Evolutionary conservation across 768 basidiomycete species (phyloP), one percentile per base, ranked within the genome.

Genomic region (Termitomyces bulborhizus): DNA sequence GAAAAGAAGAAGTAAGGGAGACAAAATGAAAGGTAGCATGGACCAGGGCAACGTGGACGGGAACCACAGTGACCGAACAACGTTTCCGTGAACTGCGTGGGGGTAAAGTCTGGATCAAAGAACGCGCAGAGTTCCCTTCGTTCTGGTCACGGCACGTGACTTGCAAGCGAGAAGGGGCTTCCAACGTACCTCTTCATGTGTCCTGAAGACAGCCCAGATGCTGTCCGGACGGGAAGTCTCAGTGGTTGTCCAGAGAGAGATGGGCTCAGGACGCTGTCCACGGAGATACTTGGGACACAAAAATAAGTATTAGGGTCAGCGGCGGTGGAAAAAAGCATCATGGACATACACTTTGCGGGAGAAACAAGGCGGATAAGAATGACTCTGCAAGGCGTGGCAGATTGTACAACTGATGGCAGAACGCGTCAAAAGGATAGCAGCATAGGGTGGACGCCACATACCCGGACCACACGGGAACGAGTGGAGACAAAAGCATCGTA

Each of bases 131-230:
- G n/a, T 47, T 11, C 9, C 16, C 13, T 15, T 21, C 1, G 21
- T 45, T 46, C 34, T 29, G 42, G 61, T 64, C 56, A 60, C 57
- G 51, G 24, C 66, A 69, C 68, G 68, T 68, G 66, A 68, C 63
- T 49, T 27, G 4, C 29, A 52, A 57, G 39, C 26, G 21, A 36
- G 7, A 43, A 1, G 7, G 7, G 42, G 55, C 32, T 6, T 44
- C 8, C 39, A 52, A 68, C 84, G 63, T 57, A 86, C 84, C 73
- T 86, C 82, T 63, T 80, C 77, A 59, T 86, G 85, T 0, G 78
- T 76, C 57, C 66, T 67, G 67, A 84, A 85, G 8, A 85, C 77
- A 1, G 78, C 76, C 81, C 80, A 86, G 11, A 81, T 69, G 13
- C 72, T 70, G 46, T 76, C 71, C 45, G 50, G 60, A 55, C 34